Evolutionary conservation across 1,284 basidiomycete species (phyloP).

Genomic region (Fomitopsis schrenkii): DNA sequence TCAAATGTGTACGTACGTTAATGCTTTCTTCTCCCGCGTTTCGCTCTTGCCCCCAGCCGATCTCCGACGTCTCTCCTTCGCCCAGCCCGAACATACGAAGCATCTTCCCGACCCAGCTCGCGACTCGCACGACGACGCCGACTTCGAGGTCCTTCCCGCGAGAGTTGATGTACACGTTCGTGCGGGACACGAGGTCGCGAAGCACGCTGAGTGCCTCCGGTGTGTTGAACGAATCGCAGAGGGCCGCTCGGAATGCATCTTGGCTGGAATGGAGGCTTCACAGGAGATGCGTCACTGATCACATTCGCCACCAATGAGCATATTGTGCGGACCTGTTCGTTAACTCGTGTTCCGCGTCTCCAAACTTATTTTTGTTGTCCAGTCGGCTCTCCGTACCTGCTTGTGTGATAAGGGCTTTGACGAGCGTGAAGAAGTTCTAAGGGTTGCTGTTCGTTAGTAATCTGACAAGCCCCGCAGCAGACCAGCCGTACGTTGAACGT

Average conservation of each 20-base stretch:
- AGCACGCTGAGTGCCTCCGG: slow-evolving; percentile 78
- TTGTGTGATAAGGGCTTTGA: slow-evolving; percentile 76
- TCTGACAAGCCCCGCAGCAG: neutral
- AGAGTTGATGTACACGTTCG: slow-evolving; percentile 85
- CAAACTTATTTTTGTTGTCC: slow-evolving; percentile 62
- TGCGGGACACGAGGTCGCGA: slow-evolving; percentile 81
- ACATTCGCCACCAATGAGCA: neutral
- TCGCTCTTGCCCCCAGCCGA: slow-evolving; percentile 70
- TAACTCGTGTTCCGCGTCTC: slow-evolving; percentile 63
- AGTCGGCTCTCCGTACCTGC: slow-evolving; percentile 43
- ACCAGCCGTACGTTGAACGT: slow-evolving; percentile 74
- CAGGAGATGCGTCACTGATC: slow-evolving; percentile 8
- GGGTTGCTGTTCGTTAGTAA: neutral
- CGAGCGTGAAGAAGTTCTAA: slow-evolving; percentile 92
- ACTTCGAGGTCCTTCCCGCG: slow-evolving; percentile 64
- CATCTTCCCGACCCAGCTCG: slow-evolving; percentile 87
- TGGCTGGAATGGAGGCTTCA: slow-evolving; percentile 75
- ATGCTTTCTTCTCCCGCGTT: slow-evolving; percentile 34
- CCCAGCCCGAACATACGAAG: slow-evolving; percentile 94
- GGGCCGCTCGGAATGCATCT: slow-evolving; percentile 78
- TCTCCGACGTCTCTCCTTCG: slow-evolving; percentile 64
- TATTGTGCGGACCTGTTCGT: slow-evolving; percentile 47
- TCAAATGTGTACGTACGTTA: slow-evolving; percentile 48
- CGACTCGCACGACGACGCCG: slow-evolving; percentile 67
- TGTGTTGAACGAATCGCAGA: slow-evolving; percentile 98